Percentiles rank a stretch among this genome's conserved stretches.
Evolutionary conservation across 768 basidiomycete genomes (phyloP).

Genomic region (Mycena venus): DNA sequence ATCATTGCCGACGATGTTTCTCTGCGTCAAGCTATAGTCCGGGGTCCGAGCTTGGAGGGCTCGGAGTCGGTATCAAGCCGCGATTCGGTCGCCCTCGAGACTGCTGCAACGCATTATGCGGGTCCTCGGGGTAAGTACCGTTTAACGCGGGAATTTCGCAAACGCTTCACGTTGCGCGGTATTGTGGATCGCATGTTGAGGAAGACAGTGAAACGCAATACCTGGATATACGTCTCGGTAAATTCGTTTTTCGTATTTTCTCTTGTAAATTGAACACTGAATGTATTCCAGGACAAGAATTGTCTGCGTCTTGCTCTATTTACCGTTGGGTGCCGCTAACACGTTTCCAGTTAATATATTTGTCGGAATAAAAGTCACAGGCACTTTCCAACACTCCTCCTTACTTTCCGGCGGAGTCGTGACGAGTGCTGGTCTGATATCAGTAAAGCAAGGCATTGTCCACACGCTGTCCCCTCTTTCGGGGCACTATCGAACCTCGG

Average conservation of each 20-base stretch:
- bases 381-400: slow-evolving; percentile 73
- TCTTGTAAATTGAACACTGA: neutral
- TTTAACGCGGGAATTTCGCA: slow-evolving; percentile 55
- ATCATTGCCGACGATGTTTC: slow-evolving; percentile 56
- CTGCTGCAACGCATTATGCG: slow-evolving; percentile 60
- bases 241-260: slow-evolving; percentile 38
- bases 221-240: slow-evolving; percentile 80
- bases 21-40: slow-evolving; percentile 36
- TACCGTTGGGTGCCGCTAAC: neutral
- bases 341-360: slow-evolving; percentile 67
- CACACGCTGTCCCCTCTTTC: slow-evolving; percentile 73
- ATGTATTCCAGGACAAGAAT: slow-evolving; percentile 59
- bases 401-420: slow-evolving; percentile 70
- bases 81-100: slow-evolving; percentile 37
- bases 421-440: slow-evolving; percentile 75
- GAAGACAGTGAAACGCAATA: slow-evolving; percentile 71
- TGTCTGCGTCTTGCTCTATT: slow-evolving; percentile 52
- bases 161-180: slow-evolving; percentile 65
- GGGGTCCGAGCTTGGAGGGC: slow-evolving; percentile 36
- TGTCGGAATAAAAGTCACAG: slow-evolving; percentile 72
- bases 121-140: slow-evolving; percentile 48
- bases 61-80: slow-evolving; percentile 3
- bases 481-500: slow-evolving; percentile 76
- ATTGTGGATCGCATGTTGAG: slow-evolving; percentile 65
- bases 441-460: slow-evolving; percentile 65